phyloP scores from a whole-genome alignment of 1,284 basidiomycete species.

The Moesziomyces aphidis region DNA sequence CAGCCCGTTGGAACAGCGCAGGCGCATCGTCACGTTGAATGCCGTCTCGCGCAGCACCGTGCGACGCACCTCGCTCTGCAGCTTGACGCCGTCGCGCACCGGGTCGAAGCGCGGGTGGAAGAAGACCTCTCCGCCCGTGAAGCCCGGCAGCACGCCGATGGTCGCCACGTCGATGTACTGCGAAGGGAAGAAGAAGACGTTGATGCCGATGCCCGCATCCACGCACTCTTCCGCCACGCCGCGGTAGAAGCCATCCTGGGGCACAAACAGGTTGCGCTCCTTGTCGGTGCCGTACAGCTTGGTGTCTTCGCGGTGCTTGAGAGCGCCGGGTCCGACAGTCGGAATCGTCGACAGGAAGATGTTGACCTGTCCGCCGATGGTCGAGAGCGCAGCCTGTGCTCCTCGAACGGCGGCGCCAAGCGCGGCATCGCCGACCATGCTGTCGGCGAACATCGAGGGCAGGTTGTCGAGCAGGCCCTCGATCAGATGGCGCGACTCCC shows the following conservation, averaged over 20 bases:
- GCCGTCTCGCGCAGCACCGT: conserved; percentile 80
- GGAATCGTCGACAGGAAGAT: conserved; percentile 85
- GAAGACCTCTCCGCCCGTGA: conserved; percentile 92
- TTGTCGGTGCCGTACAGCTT: conserved; percentile 88
- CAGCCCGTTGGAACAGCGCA: conserved; percentile 88
- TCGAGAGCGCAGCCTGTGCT: conserved; percentile 77
- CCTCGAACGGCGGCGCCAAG: conserved; percentile 79
- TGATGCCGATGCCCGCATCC: conserved; percentile 89
- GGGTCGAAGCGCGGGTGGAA: conserved; percentile 91
- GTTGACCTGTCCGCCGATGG: conserved; percentile 86
- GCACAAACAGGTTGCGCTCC: conserved; percentile 82
- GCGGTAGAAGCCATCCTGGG: conserved; percentile 82
- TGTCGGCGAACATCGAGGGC: conserved; percentile 76
- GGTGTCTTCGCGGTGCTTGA: conserved; percentile 75
- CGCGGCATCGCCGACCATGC: conserved; percentile 74
- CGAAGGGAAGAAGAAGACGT: conserved; percentile 85
- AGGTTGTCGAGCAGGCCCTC: conserved; percentile 77
- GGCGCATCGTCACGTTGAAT: conserved; percentile 83
- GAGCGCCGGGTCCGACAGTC: conserved; percentile 80
- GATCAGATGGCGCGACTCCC: conserved; percentile 76
- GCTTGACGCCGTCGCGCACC: conserved; percentile 75
- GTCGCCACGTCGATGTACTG: conserved; percentile 89
- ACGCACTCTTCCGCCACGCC: conserved; percentile 87
- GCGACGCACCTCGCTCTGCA: conserved; percentile 80
- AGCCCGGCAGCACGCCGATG: conserved; percentile 76